These are phyloP conservation scores for Yamadazyma olivae DNA, from an alignment of 805 yeast species.

Conservation along the genomic window DNA sequence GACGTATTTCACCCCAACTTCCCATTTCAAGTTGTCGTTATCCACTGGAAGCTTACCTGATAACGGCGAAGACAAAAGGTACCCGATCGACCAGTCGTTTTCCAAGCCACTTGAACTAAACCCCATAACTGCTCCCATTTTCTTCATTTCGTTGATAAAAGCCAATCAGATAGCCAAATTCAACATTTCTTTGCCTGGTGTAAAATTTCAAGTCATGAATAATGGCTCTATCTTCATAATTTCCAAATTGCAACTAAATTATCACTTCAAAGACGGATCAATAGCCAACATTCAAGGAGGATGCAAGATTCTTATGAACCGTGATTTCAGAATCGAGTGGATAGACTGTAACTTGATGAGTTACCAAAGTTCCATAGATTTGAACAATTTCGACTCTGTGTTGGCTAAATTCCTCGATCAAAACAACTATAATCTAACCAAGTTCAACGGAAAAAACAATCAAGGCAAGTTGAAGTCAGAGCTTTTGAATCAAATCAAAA, in stretches of 20 bases:
- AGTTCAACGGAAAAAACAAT: constrained; percentile 6
- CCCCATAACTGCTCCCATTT: constrained; percentile 61
- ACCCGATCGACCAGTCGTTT: constrained; percentile 26
- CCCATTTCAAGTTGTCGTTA: constrained; percentile 27
- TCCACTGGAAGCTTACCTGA: constrained; percentile 14
- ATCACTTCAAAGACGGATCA: constrained; percentile 66
- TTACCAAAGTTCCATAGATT: constrained; percentile 24
- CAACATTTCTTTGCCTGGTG: constrained; percentile 30
- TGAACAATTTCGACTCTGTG: constrained; percentile 11
- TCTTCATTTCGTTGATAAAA: constrained; percentile 49
- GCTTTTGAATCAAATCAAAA: constrained; percentile 17
- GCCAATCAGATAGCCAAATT: constrained; percentile 37
- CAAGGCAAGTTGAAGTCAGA: constrained; percentile 7
- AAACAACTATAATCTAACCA: constrained; percentile 4
- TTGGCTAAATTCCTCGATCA: constrained; percentile 5
- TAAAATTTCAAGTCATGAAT: constrained; percentile 38
- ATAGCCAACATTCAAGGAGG: constrained; percentile 60
- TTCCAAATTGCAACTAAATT: constrained; percentile 24
- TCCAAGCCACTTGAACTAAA: constrained; percentile 58
- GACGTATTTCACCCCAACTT: constrained; percentile 28
- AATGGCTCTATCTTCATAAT: constrained; percentile 37
- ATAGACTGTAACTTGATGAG: constrained; percentile 49
- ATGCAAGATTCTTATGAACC: constrained; percentile 58
- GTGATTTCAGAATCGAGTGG: constrained; percentile 67
- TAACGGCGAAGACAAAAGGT: background rate